Evolutionary conservation across 768 basidiomycete species (phyloP).

Genomic region (Strobilomyces confusus): DNA sequence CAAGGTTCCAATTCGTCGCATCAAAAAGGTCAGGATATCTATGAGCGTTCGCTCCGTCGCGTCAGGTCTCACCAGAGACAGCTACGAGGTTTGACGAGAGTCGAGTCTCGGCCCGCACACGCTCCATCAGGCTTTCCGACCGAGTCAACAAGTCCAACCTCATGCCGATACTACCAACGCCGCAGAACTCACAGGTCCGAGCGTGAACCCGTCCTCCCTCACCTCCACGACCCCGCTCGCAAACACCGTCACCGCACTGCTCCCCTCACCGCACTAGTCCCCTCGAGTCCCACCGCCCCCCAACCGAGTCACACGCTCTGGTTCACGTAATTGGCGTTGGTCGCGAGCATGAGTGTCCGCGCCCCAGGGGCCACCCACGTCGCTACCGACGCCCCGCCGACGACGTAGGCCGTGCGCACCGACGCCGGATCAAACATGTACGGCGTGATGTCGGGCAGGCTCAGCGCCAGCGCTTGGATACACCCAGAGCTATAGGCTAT

Average conservation of each 20-base stretch:
- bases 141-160: not conserved
- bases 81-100: too few species aligned
- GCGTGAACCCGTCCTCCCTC: conserved; percentile 6
- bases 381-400: conserved; percentile 43
- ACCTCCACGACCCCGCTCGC: conserved; percentile 16
- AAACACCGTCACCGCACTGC: conserved; percentile 13
- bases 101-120: too few species aligned
- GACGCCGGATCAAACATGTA: conserved; percentile 27
- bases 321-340: conserved; percentile 45
- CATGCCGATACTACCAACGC: conserved; percentile 14
- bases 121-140: too few species aligned
- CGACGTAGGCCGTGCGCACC: conserved; percentile 37
- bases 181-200: conserved; percentile 25
- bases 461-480: conserved; percentile 41
- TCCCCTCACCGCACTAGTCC: too few species aligned
- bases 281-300: conserved; percentile 24
- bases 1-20: too few species aligned
- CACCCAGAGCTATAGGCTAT: too few species aligned
- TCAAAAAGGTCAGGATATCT: too few species aligned
- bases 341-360: conserved; percentile 45
- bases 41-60: too few species aligned
- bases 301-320: conserved; percentile 34
- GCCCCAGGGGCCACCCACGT: conserved; percentile 40
- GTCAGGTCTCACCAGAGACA: too few species aligned
- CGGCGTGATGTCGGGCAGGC: not conserved